Base-by-base conservation (phyloP, 2,329 filamentous ascomycete species). In the Aspergillus quadrilineatus region DNA sequence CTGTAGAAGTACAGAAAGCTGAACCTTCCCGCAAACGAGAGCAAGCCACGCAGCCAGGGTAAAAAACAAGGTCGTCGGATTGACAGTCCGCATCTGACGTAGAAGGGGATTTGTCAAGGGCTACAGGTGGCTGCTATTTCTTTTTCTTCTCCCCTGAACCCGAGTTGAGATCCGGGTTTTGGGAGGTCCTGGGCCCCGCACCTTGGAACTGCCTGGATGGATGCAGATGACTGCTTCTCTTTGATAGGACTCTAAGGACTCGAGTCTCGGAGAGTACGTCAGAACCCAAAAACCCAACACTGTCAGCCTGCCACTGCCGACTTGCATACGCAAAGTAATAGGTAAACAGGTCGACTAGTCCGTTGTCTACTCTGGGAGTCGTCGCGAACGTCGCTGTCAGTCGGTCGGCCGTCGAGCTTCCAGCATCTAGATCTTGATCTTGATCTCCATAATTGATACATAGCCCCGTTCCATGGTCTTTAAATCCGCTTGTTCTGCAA, bases 71-170 rank as follows among this genome's bases (percentile, higher is more conserved):
- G 2, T 9, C 3, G n/a, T 10, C 6, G n/a, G 8, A 2, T 14
- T 37, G 34, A 37, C 12, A n/a, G 12, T 5, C 10, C 34, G 10
- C 10, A 9, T 37, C 34, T 5, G 14, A 37, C 9, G 10, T 37
- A 14, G 12, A 14, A 37, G 8, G 34, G 9, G 9, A 37, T 37
- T 37, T 37, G 34, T 37, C 34, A 37, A 37, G 34, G 8, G 34
- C 34, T 5, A 37, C 10, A n/a, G 43, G 6, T 22, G 43, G 6
- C 10, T 14, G 12, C 30, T 10, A 6, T 41, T 45, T 26, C 26
- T 44, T 36, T 7, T 36, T 37, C 44, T 36, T 32, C 7, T 52
- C 50, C 42, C 50, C 50, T 52, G 50, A 52, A 45, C 32, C 32
- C 26, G 26, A 37, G 12, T 28, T 29, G 17, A 15, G 15, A 34